Percentiles rank a stretch among this genome's conserved stretches.
phyloP scores from a whole-genome alignment of 441 rosid species.

The Corymbia citriodora region DNA sequence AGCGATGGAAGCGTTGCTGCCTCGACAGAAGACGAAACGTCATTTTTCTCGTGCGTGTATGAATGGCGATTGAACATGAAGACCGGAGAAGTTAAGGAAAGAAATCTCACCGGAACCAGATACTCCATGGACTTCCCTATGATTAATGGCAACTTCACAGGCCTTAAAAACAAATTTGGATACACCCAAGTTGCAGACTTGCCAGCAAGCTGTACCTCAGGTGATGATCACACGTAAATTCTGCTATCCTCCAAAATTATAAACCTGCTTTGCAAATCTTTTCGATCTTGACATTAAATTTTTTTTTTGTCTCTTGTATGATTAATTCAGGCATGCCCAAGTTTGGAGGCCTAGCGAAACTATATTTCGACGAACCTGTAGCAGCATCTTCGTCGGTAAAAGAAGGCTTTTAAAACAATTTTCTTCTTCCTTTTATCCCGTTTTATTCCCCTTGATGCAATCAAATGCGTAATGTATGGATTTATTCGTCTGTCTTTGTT shows the following conservation, averaged over 20 bases:
- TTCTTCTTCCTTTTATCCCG: neutral
- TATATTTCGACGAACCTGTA: constrained; percentile 21
- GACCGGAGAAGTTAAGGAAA: constrained; percentile 32
- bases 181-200: constrained; percentile 30
- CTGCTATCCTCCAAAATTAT: neutral
- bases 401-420: neutral
- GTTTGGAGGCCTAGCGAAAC: constrained; percentile 48
- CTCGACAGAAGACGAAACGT: neutral
- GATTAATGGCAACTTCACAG: constrained; percentile 19
- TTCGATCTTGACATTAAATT: neutral
- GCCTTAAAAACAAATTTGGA: constrained; percentile 24
- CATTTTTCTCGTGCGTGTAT: constrained; percentile 17
- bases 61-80: constrained; percentile 43
- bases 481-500: neutral
- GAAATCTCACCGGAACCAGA: constrained; percentile 13
- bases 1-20: neutral
- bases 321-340: constrained; percentile 24
- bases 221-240: neutral
- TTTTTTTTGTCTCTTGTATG: neutral
- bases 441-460: neutral
- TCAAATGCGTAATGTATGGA: neutral
- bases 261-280: neutral
- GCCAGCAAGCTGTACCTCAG: constrained; percentile 25
- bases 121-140: constrained; percentile 38
- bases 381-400: neutral